phyloP scores from a whole-genome alignment of 148 eudicot genomes.

The Vaccinium myrtillus region DNA sequence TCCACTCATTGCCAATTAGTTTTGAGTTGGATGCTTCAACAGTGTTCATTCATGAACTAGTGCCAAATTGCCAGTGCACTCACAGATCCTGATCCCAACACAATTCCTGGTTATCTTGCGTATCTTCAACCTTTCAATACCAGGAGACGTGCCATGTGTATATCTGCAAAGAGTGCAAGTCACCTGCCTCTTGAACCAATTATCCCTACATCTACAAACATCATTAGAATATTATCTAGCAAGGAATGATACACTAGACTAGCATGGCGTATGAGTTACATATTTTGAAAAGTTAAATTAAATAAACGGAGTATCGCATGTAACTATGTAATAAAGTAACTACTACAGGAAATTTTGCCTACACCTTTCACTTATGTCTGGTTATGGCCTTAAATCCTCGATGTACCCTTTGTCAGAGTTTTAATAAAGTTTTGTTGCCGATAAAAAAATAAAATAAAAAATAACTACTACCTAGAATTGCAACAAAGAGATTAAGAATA shows the following conservation, averaged over 20 bases:
- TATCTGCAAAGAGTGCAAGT: neutral
- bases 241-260: neutral
- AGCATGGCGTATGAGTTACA: neutral
- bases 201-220: neutral
- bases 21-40: too few species aligned
- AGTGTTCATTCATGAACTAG: neutral
- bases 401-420: too few species aligned
- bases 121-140: neutral
- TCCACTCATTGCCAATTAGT: too few species aligned
- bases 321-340: neutral
- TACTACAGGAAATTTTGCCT: too few species aligned
- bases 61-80: neutral
- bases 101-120: neutral
- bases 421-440: too few species aligned
- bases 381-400: too few species aligned
- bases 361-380: too few species aligned
- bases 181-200: neutral
- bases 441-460: too few species aligned
- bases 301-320: neutral
- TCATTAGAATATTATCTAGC: neutral
- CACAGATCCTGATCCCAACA: neutral
- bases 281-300: neutral
- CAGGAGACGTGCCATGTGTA: neutral
- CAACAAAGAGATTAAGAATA: neutral
- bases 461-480: neutral